These are phyloP conservation scores for Lasiodiplodia sp. DNA, from an alignment of 2,329 filamentous ascomycete genomes.

Conservation along the genomic window DNA sequence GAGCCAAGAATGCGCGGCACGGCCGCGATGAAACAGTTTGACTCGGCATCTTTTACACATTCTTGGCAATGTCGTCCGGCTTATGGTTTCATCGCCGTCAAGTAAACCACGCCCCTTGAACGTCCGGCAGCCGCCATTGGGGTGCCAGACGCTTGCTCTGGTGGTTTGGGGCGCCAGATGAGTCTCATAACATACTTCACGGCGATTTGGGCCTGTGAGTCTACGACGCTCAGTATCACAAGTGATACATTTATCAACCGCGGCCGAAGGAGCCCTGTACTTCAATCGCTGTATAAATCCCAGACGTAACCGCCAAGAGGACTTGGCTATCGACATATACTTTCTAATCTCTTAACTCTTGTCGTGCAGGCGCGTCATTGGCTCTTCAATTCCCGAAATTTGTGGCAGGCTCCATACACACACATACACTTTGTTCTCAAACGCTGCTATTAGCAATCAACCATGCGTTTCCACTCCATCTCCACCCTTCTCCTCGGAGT, in stretches of 20 bases:
- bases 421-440: not conserved
- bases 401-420: not conserved
- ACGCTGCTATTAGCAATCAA: not conserved
- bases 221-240: not conserved
- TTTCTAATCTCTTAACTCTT: not conserved
- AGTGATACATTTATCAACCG: not conserved
- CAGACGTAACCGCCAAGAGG: not conserved
- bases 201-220: not conserved
- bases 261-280: not conserved
- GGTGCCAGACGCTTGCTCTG: too few species aligned
- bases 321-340: not conserved
- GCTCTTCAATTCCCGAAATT: not conserved
- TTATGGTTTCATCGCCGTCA: constrained; percentile 1
- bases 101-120: too few species aligned
- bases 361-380: constrained; percentile 12
- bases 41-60: not conserved
- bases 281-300: not conserved
- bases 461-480: constrained; percentile 7
- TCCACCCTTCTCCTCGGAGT: not conserved
- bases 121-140: too few species aligned
- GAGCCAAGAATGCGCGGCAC: not conserved
- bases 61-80: not conserved
- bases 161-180: too few species aligned
- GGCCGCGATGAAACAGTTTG: constrained; percentile 9
- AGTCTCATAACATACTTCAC: not conserved